These are phyloP conservation scores for Ogataea salicorniae DNA, from an alignment of 805 yeast genomes.

Conservation along the genomic window DNA sequence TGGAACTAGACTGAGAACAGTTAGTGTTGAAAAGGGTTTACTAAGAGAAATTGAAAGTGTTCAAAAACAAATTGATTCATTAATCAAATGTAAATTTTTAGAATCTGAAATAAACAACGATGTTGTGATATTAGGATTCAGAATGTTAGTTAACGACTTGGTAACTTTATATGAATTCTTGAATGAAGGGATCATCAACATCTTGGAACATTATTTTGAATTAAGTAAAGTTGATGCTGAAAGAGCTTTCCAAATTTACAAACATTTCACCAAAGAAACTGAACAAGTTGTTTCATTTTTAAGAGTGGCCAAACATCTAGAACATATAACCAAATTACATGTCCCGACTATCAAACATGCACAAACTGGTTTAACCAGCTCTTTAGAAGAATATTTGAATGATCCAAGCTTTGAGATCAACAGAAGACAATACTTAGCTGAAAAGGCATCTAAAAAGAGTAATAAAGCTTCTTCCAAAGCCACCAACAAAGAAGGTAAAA, in stretches of 20 bases:
- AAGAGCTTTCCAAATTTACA: slow-evolving; percentile 78
- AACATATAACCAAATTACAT: slow-evolving; percentile 78
- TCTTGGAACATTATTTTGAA: slow-evolving; percentile 92
- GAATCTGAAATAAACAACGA: slow-evolving; percentile 84
- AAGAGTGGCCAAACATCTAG: slow-evolving; percentile 84
- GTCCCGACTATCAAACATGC: slow-evolving; percentile 97
- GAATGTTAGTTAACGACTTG: slow-evolving; percentile 85
- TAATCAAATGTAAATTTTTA: slow-evolving; percentile 67
- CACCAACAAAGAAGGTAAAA: slow-evolving; percentile 10
- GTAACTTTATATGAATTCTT: slow-evolving; percentile 81
- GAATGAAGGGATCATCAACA: slow-evolving; percentile 93
- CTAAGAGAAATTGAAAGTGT: slow-evolving; percentile 82
- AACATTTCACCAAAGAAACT: slow-evolving; percentile 79
- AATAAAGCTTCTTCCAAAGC: slow-evolving; percentile 6
- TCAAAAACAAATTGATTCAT: slow-evolving; percentile 70
- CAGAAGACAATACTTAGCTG: slow-evolving; percentile 71
- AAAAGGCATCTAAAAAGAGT: slow-evolving; percentile 41
- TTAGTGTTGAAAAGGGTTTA: slow-evolving; percentile 73
- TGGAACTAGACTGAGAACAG: slow-evolving; percentile 58
- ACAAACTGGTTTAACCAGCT: slow-evolving; percentile 83
- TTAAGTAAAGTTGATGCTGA: slow-evolving; percentile 83
- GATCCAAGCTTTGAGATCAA: slow-evolving; percentile 82
- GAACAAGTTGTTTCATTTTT: slow-evolving; percentile 82
- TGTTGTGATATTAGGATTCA: slow-evolving; percentile 74
- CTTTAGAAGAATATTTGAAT: slow-evolving; percentile 81